Conservation (phyloP, 1,139 yeast genomes). For the Yamadazyma blattariae region DNA sequence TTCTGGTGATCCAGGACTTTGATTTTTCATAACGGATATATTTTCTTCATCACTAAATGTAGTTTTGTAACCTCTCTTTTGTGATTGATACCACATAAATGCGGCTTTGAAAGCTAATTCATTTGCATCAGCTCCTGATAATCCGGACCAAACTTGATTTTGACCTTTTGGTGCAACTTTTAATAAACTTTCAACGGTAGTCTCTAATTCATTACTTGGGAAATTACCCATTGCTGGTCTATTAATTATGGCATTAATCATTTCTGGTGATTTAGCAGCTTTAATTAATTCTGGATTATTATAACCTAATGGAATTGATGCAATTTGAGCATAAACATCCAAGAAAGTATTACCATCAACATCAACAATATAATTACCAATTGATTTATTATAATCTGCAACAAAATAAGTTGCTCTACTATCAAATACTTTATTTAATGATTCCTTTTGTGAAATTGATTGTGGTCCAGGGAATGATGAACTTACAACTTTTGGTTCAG, state of each 20-base stretch:
- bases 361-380: conserved; percentile 71
- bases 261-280: conserved; percentile 61
- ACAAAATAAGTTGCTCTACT: conserved; percentile 68
- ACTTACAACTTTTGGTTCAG: conserved; percentile 47
- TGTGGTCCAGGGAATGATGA: conserved; percentile 66
- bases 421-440: conserved; percentile 59
- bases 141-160: conserved; percentile 67
- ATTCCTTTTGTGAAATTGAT: conserved; percentile 41
- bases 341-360: conserved; percentile 64
- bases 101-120: conserved; percentile 86
- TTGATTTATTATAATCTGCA: conserved; percentile 60
- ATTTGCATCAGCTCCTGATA: conserved; percentile 82
- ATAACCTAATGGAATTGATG: conserved; percentile 74
- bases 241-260: conserved; percentile 65
- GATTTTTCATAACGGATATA: conserved; percentile 60
- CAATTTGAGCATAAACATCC: conserved; percentile 71
- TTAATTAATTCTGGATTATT: conserved; percentile 67
- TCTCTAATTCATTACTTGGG: conserved; percentile 61
- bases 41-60: conserved; percentile 61
- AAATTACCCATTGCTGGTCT: conserved; percentile 77
- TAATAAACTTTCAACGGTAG: conserved; percentile 54
- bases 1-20: conserved; percentile 74
- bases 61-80: conserved; percentile 50
- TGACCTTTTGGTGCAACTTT: conserved; percentile 72
- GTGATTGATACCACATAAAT: conserved; percentile 68